Evolutionary conservation across 169 alveolate genomes (phyloP), one percentile per base, ranked within the genome.

Genomic region (Plasmodium yoelii): DNA sequence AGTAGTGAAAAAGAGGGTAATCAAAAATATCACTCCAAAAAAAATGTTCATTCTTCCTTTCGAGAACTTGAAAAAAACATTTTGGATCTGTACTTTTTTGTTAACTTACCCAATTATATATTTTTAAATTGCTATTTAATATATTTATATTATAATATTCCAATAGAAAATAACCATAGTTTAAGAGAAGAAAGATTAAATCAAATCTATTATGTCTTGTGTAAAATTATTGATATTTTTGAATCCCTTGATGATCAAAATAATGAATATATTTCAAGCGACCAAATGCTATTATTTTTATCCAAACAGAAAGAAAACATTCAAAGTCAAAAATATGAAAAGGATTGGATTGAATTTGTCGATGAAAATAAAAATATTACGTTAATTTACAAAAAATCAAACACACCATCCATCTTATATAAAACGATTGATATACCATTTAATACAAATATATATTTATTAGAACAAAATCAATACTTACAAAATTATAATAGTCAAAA

Each of bases 61-160:
- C 19, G 42, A 10, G 47, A 28, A 56, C 72, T 82, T 39, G 49
- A 12, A 67, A 82, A 61, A 55, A 39, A 57, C 24, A 34, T 82
- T 8, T 71, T 53, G 24, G 69, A 82, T 26, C 49, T 65, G 6
- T 56, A 67, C 44, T 82, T 63, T 61, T 82, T 82, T 47, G 68
- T 82, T 70, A 12, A 15, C n/a, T 47, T 82, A 56, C 57, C 90
- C 13, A 28, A 67, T 82, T 82, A 67, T 64, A 67, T 82, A 67
- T 82, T 46, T 68, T 28, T 82, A 34, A 42, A 82, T 65, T 59
- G 73, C 8, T 46, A 67, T 15, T 71, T 82, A 39, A 67, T 82
- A 19, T 82, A 65, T 82, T 82, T 68, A 59, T 67, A 47, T 70
- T 34, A 49, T 5, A 67, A 42, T 26, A 10, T 82, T 5, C 19